A percentile compares a stretch with the other conserved stretches of the same genome.
Conservation (phyloP, 352 stramenopile species). For the Vaucheria bursata region DNA sequence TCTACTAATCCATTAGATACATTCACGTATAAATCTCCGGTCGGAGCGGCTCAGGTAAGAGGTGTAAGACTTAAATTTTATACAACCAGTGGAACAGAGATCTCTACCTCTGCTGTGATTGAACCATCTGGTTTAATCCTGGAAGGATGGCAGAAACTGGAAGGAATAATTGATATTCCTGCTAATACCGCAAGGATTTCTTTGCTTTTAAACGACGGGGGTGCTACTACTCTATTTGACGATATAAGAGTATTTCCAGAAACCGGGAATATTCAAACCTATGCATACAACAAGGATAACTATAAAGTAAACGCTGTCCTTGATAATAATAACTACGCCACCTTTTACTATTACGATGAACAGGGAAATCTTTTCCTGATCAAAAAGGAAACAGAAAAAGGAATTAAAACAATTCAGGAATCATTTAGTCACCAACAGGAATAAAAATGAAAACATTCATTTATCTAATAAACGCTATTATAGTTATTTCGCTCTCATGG, state of each 20-base stretch:
- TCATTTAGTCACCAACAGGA: background rate
- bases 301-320: background rate
- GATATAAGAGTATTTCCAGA: background rate
- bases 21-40: no score
- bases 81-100: no score
- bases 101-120: no score
- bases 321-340: background rate
- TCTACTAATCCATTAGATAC: no score
- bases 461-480: no score
- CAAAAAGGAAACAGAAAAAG: constrained; percentile 1
- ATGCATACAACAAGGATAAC: background rate
- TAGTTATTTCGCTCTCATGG: no score
- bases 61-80: no score
- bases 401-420: background rate
- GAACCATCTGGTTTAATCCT: background rate
- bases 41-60: no score
- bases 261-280: background rate
- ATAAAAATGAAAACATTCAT: no score
- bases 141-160: background rate
- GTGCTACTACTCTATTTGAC: background rate
- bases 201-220: background rate
- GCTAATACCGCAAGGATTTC: background rate
- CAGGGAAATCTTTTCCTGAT: background rate
- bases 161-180: background rate
- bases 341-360: background rate